phyloP scores from a whole-genome alignment of 176 grass and related monocot species.

The Miscanthus lutarioriparius region DNA sequence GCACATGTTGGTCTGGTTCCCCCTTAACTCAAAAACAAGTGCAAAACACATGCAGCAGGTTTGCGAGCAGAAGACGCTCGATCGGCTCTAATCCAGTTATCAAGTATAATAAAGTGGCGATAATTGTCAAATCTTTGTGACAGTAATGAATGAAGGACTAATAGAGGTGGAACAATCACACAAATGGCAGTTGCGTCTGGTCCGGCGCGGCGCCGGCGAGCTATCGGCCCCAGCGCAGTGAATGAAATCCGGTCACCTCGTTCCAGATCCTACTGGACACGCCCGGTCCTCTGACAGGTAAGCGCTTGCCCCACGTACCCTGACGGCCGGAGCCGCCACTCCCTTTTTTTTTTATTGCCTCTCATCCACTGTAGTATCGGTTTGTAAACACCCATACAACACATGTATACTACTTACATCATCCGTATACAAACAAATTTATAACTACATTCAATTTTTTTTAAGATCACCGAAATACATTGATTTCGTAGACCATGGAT shows the following conservation, averaged over 20 bases:
- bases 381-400: no score
- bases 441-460: no score
- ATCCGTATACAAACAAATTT: no score
- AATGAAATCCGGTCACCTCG: background rate
- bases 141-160: background rate
- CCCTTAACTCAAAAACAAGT: background rate
- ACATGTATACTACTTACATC: no score
- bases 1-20: background rate
- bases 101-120: background rate
- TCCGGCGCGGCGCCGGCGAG: background rate
- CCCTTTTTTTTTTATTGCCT: no score
- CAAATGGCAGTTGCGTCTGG: background rate
- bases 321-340: background rate
- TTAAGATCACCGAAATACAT: no score
- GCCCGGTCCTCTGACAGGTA: slow-evolving; percentile 40
- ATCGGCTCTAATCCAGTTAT: background rate
- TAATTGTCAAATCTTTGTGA: background rate
- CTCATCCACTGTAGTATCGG: no score
- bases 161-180: background rate
- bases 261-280: slow-evolving; percentile 45
- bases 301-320: background rate
- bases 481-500: no score
- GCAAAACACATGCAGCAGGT: background rate
- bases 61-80: background rate
- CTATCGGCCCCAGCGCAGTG: no score